These are phyloP conservation scores for Acephala macrosclerotiorum DNA, from an alignment of 2,329 filamentous ascomycete species.

Conservation along the genomic window DNA sequence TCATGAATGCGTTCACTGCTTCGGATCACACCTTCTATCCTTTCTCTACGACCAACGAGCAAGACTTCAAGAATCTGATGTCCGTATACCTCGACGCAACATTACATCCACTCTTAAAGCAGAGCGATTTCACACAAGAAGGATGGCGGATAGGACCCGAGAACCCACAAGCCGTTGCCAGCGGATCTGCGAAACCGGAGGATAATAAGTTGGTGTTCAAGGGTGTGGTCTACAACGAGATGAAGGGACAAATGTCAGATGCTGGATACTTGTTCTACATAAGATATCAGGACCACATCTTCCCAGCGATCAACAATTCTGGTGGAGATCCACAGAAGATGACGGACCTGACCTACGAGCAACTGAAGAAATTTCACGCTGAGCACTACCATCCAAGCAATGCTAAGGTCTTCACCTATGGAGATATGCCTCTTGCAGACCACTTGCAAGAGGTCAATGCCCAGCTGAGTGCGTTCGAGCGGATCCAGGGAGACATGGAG, in stretches of 20 bases:
- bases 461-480: constrained; percentile 76
- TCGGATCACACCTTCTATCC: constrained; percentile 97
- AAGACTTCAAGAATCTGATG: constrained; percentile 96
- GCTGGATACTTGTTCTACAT: constrained; percentile 97
- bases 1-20: constrained; percentile 99
- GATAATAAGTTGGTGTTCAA: constrained; percentile 87
- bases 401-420: constrained; percentile 94
- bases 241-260: constrained; percentile 99
- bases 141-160: constrained; percentile 96
- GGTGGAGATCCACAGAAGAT: constrained; percentile 97
- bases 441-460: constrained; percentile 83
- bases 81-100: constrained; percentile 97
- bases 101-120: constrained; percentile 85
- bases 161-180: constrained; percentile 67
- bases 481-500: constrained; percentile 72
- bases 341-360: constrained; percentile 90
- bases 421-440: constrained; percentile 84
- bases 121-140: constrained; percentile 93
- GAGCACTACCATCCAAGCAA: constrained; percentile 98
- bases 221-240: constrained; percentile 98
- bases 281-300: constrained; percentile 91
- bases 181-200: constrained; percentile 53
- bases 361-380: constrained; percentile 86
- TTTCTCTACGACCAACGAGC: constrained; percentile 94
- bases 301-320: constrained; percentile 94